phyloP scores from a whole-genome alignment of 306 rosid species.

The Cicer pinnatifidum region DNA sequence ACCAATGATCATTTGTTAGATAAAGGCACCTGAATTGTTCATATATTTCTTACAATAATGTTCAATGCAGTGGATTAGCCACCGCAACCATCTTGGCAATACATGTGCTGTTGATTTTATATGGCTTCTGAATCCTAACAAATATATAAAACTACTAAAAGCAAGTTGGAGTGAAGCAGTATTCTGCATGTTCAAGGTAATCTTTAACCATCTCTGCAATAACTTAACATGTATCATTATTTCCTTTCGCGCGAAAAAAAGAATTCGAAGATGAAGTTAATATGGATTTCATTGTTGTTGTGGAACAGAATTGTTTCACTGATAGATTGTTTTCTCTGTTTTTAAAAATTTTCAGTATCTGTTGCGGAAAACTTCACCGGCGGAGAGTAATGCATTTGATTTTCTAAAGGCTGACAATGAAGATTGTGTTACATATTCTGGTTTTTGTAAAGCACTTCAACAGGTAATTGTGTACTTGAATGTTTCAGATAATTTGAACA shows the following conservation, averaged over 20 bases:
- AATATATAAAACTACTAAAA: slow-evolving; percentile 55
- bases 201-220: slow-evolving; percentile 7
- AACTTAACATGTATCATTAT: neutral
- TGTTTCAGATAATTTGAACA: neutral
- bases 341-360: slow-evolving; percentile 64
- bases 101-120: slow-evolving; percentile 90
- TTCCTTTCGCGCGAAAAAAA: too few species aligned
- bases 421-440: slow-evolving; percentile 60
- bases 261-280: too few species aligned
- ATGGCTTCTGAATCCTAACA: slow-evolving; percentile 84
- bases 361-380: slow-evolving; percentile 55
- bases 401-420: slow-evolving; percentile 60
- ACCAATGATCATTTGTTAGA: too few species aligned
- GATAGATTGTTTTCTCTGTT: slow-evolving; percentile 42
- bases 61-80: slow-evolving; percentile 84
- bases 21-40: neutral
- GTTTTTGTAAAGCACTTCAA: slow-evolving; percentile 74
- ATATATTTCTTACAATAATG: slow-evolving; percentile 1
- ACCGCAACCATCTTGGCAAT: slow-evolving; percentile 84
- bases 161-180: slow-evolving; percentile 63
- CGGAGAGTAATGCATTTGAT: slow-evolving; percentile 64
- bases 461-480: slow-evolving; percentile 51
- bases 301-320: slow-evolving; percentile 26
- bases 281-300: slow-evolving; percentile 1
- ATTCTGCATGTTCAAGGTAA: slow-evolving; percentile 81